phyloP scores from a whole-genome alignment of 2,329 filamentous ascomycete genomes.

The Neonectria ditissima region DNA sequence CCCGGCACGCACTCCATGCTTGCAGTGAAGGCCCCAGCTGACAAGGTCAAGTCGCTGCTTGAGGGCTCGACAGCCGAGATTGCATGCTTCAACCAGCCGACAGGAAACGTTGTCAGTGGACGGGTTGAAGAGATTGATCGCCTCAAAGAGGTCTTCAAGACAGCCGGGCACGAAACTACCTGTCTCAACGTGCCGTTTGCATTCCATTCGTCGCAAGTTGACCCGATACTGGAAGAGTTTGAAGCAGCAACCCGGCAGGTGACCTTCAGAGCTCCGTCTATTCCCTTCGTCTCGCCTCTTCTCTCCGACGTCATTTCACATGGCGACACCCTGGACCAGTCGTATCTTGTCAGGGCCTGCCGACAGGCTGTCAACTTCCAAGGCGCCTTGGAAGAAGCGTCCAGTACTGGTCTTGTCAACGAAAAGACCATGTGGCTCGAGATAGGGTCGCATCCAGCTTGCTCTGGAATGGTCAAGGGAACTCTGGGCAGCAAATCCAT shows the following conservation, averaged over 20 bases:
- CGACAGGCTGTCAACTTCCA: slow-evolving; percentile 76
- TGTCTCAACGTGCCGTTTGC: slow-evolving; percentile 64
- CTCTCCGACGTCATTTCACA: slow-evolving; percentile 65
- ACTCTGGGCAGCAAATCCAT: slow-evolving; percentile 64
- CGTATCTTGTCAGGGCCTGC: slow-evolving; percentile 71
- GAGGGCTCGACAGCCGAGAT: slow-evolving; percentile 59
- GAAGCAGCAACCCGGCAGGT: slow-evolving; percentile 57
- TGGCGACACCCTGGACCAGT: slow-evolving; percentile 59
- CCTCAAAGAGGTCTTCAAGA: slow-evolving; percentile 52
- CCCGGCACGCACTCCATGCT: slow-evolving; percentile 48
- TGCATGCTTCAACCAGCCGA: slow-evolving; percentile 81
- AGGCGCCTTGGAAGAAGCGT: slow-evolving; percentile 65
- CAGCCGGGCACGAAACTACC: slow-evolving; percentile 57
- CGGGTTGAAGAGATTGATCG: slow-evolving; percentile 55
- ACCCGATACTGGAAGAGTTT: slow-evolving; percentile 69
- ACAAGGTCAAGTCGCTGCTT: slow-evolving; percentile 16
- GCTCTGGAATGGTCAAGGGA: slow-evolving; percentile 72
- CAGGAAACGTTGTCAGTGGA: slow-evolving; percentile 78
- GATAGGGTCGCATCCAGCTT: slow-evolving; percentile 75
- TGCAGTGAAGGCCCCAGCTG: slow-evolving; percentile 30
- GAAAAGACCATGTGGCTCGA: slow-evolving; percentile 74
- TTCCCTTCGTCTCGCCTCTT: slow-evolving; percentile 77
- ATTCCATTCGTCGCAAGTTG: slow-evolving; percentile 66
- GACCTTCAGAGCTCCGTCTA: slow-evolving; percentile 52
- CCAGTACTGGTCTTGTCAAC: slow-evolving; percentile 61